These are phyloP conservation scores for Aspergillus persii DNA, from an alignment of 2,329 filamentous ascomycete genomes.

Conservation along the genomic window DNA sequence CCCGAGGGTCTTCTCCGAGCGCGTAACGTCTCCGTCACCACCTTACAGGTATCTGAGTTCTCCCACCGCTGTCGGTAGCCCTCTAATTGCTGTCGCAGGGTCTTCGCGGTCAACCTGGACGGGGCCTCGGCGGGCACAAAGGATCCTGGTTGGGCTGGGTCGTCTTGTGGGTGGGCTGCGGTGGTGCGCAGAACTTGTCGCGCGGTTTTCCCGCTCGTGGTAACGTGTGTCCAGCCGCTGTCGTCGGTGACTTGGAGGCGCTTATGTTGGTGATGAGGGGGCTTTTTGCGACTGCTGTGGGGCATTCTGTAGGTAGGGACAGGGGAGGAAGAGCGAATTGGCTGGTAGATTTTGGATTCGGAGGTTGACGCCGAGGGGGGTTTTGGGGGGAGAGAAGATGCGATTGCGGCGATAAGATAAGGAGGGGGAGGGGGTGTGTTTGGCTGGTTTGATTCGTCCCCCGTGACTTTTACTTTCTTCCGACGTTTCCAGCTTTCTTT, in stretches of 20 bases:
- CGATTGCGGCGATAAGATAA: not conserved
- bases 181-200: conserved; percentile 22
- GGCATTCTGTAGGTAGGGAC: conserved; percentile 26
- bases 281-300: conserved; percentile 31
- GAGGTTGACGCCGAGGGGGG: not conserved
- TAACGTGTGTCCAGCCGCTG: conserved; percentile 46
- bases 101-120: conserved; percentile 27
- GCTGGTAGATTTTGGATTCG: not conserved
- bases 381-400: not conserved
- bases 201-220: conserved; percentile 27
- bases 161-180: conserved; percentile 1
- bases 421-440: not conserved
- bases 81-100: conserved; percentile 31
- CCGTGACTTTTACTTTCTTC: not conserved
- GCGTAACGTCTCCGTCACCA: conserved; percentile 13
- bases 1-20: not conserved
- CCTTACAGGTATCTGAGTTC: conserved; percentile 28
- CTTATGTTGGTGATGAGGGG: conserved; percentile 23
- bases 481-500: not conserved
- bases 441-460: not conserved
- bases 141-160: conserved; percentile 1
- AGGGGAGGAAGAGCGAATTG: not conserved
- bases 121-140: conserved; percentile 40
- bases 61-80: conserved; percentile 29
- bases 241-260: conserved; percentile 38